Conservation (phyloP, 78 protist genomes). For the Diacronema lutheri region DNA sequence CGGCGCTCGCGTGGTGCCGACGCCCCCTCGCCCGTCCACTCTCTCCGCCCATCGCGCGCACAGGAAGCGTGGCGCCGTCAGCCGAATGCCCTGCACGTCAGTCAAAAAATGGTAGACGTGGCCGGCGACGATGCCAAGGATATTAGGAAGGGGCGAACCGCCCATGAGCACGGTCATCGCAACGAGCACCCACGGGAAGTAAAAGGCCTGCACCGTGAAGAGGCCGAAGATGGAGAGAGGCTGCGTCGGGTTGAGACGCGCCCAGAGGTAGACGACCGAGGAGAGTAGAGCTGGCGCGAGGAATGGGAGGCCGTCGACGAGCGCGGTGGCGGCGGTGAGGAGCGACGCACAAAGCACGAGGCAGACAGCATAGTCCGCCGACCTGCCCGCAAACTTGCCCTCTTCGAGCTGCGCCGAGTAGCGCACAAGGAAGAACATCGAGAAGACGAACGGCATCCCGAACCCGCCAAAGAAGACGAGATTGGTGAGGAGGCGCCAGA, state of each 20-base stretch:
- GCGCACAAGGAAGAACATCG: conserved; percentile 42
- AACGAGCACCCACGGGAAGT: background rate
- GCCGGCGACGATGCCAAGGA: conserved; percentile 53
- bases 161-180: conserved; percentile 46
- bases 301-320: conserved; percentile 21
- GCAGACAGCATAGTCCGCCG: conserved; percentile 31
- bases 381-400: conserved; percentile 22
- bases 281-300: conserved; percentile 41
- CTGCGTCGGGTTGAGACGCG: background rate
- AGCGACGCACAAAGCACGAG: background rate
- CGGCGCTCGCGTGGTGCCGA: background rate
- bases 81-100: background rate
- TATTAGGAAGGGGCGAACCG: conserved; percentile 31
- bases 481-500: conserved; percentile 44
- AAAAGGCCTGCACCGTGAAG: conserved; percentile 38
- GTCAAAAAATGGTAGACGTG: conserved; percentile 52
- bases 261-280: conserved; percentile 56
- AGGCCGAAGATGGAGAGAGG: conserved; percentile 42
- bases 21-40: background rate
- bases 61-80: background rate
- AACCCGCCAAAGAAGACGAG: conserved; percentile 44
- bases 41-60: background rate
- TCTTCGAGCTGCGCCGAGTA: conserved; percentile 35
- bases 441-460: conserved; percentile 35
- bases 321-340: background rate